Base-by-base conservation (phyloP, 495 filamentous ascomycete genomes). In the Chaetomidium leptoderma region DNA sequence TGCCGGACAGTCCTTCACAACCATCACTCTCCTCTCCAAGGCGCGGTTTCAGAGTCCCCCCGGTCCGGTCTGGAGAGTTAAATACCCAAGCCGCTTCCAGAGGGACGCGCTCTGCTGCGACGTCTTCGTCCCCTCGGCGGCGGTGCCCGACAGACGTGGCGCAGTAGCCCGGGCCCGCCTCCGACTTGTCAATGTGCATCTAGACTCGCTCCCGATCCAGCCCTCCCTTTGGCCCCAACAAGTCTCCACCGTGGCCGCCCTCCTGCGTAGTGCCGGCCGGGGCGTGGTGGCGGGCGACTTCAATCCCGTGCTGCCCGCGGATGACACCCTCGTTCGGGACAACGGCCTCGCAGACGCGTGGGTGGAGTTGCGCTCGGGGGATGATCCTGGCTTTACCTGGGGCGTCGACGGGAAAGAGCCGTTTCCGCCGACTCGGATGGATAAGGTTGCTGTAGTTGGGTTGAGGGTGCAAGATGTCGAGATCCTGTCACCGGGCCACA, bases 11-110 rank as follows among this genome's bases (percentile, higher is more conserved):
- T 40, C 33, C 14, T 39, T 52, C 21, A 52, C 24, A 4, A 52
- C 49, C 21, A 11, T 52, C 14, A 52, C 49, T 3, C 49, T 52
- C 2, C 49, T 52, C 14, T 52, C 49, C 49, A 52, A 52, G 35
- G 23, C 21, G 11, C 49, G 49, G 4, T 52, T 40, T 27, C 33
- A 40, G 21, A 27, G 29, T 4, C 13, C 29, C 9, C 49, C 23
- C 30, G 49, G 49, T 10, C 49, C 32, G 21, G 21, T 52, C 6
- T 52, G 36, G 50, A 19, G 50, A 21, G 24, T 53, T 24, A 30
- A 29, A 3, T 30, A 42, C 9, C 50, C 6, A 23, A 42, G 33
- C 49, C 35, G 35, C 19, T 52, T 52, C 33, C 16, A 9, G 1
- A 8, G 33, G 21, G 49, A 52, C 17, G 33, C 49, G 19, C 49